A percentile compares a stretch with the other conserved stretches of the same genome.
Evolutionary conservation across 495 filamentous ascomycete genomes (phyloP).

Genomic region (Rusavskia elegans): DNA sequence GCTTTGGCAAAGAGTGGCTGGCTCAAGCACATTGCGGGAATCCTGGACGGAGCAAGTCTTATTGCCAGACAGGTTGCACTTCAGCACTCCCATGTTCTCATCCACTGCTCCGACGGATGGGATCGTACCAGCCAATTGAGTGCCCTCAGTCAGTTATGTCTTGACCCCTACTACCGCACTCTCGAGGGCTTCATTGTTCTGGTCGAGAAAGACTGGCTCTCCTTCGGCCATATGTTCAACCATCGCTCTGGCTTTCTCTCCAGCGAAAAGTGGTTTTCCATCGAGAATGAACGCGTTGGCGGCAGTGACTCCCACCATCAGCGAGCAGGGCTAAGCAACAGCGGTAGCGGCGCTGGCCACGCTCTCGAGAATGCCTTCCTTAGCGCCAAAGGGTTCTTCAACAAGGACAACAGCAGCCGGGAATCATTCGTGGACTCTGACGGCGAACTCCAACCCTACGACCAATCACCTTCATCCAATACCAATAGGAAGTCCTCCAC

Average conservation of each 20-base stretch:
- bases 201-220: conserved; percentile 95
- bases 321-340: conserved; percentile 29
- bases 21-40: conserved; percentile 75
- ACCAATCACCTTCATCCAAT: conserved; percentile 18
- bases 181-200: conserved; percentile 90
- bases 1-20: conserved; percentile 70
- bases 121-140: conserved; percentile 93
- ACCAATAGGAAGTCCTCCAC: conserved; percentile 27
- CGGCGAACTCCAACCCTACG: conserved; percentile 42
- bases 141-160: conserved; percentile 80
- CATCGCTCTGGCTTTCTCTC: conserved; percentile 72
- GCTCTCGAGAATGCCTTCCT: conserved; percentile 75
- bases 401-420: conserved; percentile 50
- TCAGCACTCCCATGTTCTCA: conserved; percentile 83
- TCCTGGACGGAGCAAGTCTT: conserved; percentile 69
- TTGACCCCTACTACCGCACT: conserved; percentile 93
- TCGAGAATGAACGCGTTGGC: conserved; percentile 49
- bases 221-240: conserved; percentile 94
- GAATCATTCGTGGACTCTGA: conserved; percentile 48
- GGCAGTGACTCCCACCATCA: conserved; percentile 13
- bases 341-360: conserved; percentile 42
- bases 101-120: conserved; percentile 98
- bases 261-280: conserved; percentile 89
- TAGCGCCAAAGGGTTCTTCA: conserved; percentile 83
- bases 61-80: conserved; percentile 84